Base-by-base conservation (phyloP, 2,329 filamentous ascomycete species). In the Trichophyton equinum region DNA sequence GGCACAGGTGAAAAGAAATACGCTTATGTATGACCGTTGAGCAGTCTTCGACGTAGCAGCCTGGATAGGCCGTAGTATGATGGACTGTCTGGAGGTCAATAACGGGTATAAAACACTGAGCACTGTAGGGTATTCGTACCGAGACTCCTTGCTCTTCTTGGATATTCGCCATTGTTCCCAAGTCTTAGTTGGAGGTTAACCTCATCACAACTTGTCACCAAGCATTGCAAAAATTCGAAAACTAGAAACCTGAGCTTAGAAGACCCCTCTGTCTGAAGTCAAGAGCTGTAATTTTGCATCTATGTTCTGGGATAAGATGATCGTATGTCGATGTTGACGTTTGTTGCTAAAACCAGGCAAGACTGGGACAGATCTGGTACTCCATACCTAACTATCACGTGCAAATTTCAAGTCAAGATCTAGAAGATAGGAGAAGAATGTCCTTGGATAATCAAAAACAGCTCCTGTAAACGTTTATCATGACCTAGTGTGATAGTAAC, bases 21-120 rank as follows among this genome's bases (percentile, higher is more conserved):
- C 82, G 62, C 82, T 82, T 56, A 89, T 71, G 69, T 88, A 89
- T 33, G 84, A 81, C 67, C 82, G 80, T 58, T 81, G 78, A n/a
- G 85, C 83, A 36, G 81, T 74, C 60, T 81, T 84, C 1, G 85
- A 88, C 58, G 81, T 76, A 61, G 81, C 76, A 65, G 81, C 71
- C 63, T 76, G 79, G 64, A 85, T 67, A 18, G 83, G 83, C 40
- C 20, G 42, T 38, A 47, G 15, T 15, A 59, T 38, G 5, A 44
- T 18, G 55, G 11, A 22, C 55, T 57, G 11, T 18, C 51, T 55
- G 7, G 4, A 25, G 13, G 7, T 55, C 30, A 55, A 27, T n/a
- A 15, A 55, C 18, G 51, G 13, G 46, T 27, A 27, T 55, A 25
- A 27, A 4, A 22, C 5, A 7, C 27, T 15, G 20, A 15, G 3